Base-by-base conservation (phyloP, 306 rosid genomes). In the Rosa persica region DNA sequence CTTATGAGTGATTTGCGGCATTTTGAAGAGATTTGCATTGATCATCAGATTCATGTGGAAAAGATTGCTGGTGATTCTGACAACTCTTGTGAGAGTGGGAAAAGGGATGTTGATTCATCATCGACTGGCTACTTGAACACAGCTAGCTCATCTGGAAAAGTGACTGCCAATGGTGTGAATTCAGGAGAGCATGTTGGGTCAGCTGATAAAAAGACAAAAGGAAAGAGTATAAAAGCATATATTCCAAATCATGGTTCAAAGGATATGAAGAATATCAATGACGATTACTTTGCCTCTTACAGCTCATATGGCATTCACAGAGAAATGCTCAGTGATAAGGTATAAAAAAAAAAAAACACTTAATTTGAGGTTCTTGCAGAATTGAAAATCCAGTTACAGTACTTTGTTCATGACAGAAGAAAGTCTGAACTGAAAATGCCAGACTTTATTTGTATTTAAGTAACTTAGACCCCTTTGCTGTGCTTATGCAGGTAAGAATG, bases 251-350 rank as follows among this genome's bases (percentile, higher is more conserved):
- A 76, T 64, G 76, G 71, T 76, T 77, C 88, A 55, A 89, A 82
- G 67, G 92, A 95, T 60, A 77, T 91, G 68, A 95, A 85, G 86
- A 87, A 82, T 79, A 88, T 82, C 62, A 93, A 95, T 83, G 93
- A 91, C 75, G 85, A 76, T 84, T 95, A 95, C 80, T 95, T 95
- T 86, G 97, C 92, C 83, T 73, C 98, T 10, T 92, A 95, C 73
- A 89, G 99, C 76, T 95, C 99, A 69, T 95, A 86, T 77, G 97
- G 96, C 82, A 95, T 95, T 72, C 99, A 95, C 81, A 91, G 91
- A 72, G 98, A 95, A 88, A 95, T 95, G 99, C 81, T 95, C 64
- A 89, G 97, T 67, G 99, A 95, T 79, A 89, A 95, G 99, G 98
- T 89, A 88, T 42, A 42, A 6, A 67, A 44, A 8, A 30, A 23